Percentiles rank a stretch among this genome's conserved stretches.
These are phyloP conservation scores for Populus tremula DNA, from an alignment of 345 rosid genomes.

Conservation along the genomic window DNA sequence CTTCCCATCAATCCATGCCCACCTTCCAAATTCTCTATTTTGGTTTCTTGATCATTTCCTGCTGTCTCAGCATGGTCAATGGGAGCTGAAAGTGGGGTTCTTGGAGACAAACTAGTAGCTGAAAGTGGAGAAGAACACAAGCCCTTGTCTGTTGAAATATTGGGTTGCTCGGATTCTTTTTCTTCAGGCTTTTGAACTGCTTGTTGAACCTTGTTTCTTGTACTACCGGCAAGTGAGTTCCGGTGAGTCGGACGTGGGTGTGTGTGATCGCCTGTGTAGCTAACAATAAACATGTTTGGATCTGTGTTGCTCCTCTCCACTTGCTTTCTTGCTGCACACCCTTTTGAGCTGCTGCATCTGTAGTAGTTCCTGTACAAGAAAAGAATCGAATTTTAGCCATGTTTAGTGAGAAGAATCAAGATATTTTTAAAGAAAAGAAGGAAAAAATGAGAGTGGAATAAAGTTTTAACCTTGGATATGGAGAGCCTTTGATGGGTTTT, in stretches of 20 bases:
- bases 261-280: conserved; percentile 82
- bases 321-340: conserved; percentile 81
- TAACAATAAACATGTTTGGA: conserved; percentile 58
- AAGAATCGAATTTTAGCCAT: not conserved
- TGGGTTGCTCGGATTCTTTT: conserved; percentile 11
- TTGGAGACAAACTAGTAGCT: conserved; percentile 48
- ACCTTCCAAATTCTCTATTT: conserved; percentile 1
- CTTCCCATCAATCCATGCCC: conserved; percentile 9
- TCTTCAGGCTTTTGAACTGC: conserved; percentile 20
- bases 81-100: conserved; percentile 43
- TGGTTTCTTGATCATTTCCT: not conserved
- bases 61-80: conserved; percentile 25
- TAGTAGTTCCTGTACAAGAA: conserved; percentile 69
- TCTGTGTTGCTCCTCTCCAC: conserved; percentile 75
- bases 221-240: conserved; percentile 88
- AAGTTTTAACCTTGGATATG: conserved; percentile 65
- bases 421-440: not conserved
- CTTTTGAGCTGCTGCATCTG: conserved; percentile 84
- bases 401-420: not conserved
- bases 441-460: not conserved
- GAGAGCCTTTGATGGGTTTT: conserved; percentile 94
- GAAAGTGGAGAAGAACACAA: conserved; percentile 16
- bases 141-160: not conserved
- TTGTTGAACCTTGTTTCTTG: conserved; percentile 54
- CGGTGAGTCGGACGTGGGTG: conserved; percentile 90